A percentile compares a stretch with the other conserved stretches of the same genome.
phyloP scores from a whole-genome alignment of 2,329 filamentous ascomycete genomes.

The Plenodomus biglobosus region DNA sequence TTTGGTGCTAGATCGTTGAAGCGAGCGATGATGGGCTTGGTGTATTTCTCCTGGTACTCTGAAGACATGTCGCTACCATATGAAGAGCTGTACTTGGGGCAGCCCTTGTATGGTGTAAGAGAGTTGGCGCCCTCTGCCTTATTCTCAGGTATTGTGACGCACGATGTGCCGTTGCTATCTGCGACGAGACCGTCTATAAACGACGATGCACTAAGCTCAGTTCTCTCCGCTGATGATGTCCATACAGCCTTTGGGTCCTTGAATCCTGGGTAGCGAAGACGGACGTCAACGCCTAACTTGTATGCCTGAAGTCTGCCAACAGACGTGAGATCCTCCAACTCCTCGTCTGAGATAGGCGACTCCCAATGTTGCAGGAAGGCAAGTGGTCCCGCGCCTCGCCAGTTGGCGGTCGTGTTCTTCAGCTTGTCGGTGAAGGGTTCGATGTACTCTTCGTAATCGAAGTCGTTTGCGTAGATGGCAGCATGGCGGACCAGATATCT shows the following conservation, averaged over 20 bases:
- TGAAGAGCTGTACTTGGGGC: constrained; percentile 62
- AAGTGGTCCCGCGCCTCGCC: constrained; percentile 58
- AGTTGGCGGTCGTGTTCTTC: constrained; percentile 60
- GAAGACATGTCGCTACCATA: constrained; percentile 58
- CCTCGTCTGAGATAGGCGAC: constrained; percentile 58
- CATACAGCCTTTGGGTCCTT: constrained; percentile 59
- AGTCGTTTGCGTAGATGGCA: constrained; percentile 56
- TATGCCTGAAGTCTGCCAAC: constrained; percentile 63
- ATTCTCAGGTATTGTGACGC: constrained; percentile 60
- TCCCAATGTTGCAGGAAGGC: constrained; percentile 61
- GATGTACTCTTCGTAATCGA: constrained; percentile 55
- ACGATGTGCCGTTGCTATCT: constrained; percentile 56
- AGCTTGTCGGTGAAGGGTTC: constrained; percentile 59
- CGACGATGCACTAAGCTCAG: constrained; percentile 59
- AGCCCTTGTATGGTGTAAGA: constrained; percentile 66
- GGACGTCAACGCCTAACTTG: constrained; percentile 60
- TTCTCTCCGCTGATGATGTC: constrained; percentile 65
- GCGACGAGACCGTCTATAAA: constrained; percentile 60
- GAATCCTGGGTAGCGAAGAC: constrained; percentile 60
- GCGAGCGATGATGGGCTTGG: constrained; percentile 61
- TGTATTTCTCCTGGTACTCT: constrained; percentile 58
- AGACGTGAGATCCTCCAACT: constrained; percentile 62
- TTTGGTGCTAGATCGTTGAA: constrained; percentile 55
- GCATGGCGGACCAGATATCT: constrained; percentile 53
- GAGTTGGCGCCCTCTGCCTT: constrained; percentile 60